Evolutionary conservation across 441 rosid species (phyloP), one percentile per base, ranked within the genome.

Genomic region (California macrophylla): DNA sequence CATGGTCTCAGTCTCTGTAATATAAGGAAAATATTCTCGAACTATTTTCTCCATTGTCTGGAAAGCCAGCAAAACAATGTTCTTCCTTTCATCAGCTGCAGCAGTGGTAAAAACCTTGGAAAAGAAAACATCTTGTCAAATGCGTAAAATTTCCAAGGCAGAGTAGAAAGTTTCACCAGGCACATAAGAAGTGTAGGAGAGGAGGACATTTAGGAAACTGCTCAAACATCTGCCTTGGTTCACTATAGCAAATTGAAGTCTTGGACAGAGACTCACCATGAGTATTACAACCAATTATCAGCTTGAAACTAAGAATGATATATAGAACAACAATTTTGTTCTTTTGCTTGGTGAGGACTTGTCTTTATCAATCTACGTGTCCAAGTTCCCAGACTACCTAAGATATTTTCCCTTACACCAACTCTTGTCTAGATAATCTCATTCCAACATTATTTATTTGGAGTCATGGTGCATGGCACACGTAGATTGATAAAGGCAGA

Each of bases 31-130:
- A 75, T 90, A 92, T 69, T 94, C 98, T 60, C 98, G 92, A 66
- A 94, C 98, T 66, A 94, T 90, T 81, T 90, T 94, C 76, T 94
- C 98, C 96, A 90, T 90, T 1, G 98, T 94, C 82, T 92, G 92
- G 50, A 91, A 94, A 71, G 98, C 96, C 83, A 94, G 78, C 82
- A 86, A 76, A 72, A 94, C 95, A 74, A 94, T 85, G 71, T 85
- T 94, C 83, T 89, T 94, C 69, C 84, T 81, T 80, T 92, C 98
- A 72, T 90, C 97, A 67, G 96, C 92, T 61, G 98, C 98, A 69
- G 98, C 97, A 76, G 86, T 80, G 2, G 92, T 89, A 77, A 94
- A 92, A 73, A 94, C 84, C 98, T 94, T 86, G 58, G 70, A 72
- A 74, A 64, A 68, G 63, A 61, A 26, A 77, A 7, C 71, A 80